Base-by-base conservation (phyloP, 129 eudicot species). In the Dittrichia graveolens region DNA sequence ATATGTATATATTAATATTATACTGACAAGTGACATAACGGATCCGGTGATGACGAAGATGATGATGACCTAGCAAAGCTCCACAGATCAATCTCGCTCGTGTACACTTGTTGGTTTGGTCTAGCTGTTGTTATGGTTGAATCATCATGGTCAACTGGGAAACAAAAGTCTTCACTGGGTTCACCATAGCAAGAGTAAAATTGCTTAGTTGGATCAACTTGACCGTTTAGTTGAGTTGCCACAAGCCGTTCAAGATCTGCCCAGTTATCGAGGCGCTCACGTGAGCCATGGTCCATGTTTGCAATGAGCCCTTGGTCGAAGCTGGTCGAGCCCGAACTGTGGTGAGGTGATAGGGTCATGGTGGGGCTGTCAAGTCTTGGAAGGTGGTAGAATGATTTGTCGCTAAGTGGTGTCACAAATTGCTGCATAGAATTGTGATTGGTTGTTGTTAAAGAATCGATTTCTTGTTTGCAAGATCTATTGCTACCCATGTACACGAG, bases 281-380 rank as follows among this genome's bases (percentile, higher is more conserved):
- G 72, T 2, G 82, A 42, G 66, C 54, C 82, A 54, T 53, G 71
- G 5, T 47, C 52, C 47, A 42, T 73, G 55, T 55, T 72, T 67
- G 75, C 67, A 75, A 58, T 3, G 37, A 62, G 43, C n/a, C 72
- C 75, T 40, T 83, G 75, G 41, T 84, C 80, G 3, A 78, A 53
- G 67, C 67, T 61, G 8, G 60, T 47, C 10, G 81, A 46, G 16
- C 48, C 56, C 14, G 67, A 47, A 45, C 39, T 41, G 52, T 65
- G 47, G 48, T 39, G 72, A 5, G 73, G 61, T n/a, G 83, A 45
- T 40, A 75, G 12, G 55, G 81, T 72, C 48, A 57, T 53, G 58
- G 74, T 73, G 46, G 91, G 89, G 74, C 77, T 85, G 5, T 86
- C 96, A 10, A 89, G 88, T 69, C 84, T 60, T 0, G 96, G 96